Evolutionary conservation across 2,329 filamentous ascomycete species (phyloP).

Genomic region (Trichoderma hamatum): DNA sequence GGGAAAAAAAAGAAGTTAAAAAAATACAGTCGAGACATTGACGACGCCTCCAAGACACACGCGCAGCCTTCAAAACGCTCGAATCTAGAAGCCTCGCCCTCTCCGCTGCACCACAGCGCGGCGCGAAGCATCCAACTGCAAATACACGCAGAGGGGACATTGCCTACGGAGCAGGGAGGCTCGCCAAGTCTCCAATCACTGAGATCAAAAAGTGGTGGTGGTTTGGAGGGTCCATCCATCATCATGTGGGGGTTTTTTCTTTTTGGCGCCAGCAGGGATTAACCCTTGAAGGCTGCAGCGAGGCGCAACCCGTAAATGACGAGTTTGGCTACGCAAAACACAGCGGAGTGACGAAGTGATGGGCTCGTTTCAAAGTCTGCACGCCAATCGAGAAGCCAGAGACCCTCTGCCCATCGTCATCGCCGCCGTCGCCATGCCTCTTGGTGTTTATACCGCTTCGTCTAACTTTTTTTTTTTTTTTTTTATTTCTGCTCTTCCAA

Average conservation of each 20-base stretch:
- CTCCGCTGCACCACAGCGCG: neutral
- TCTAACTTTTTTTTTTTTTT: neutral
- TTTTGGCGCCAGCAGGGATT: slow-evolving; percentile 21
- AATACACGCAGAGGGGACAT: neutral
- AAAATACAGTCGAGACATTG: neutral
- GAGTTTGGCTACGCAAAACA: slow-evolving; percentile 26
- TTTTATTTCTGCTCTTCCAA: neutral
- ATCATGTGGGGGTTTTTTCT: slow-evolving; percentile 26
- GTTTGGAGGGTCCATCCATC: slow-evolving; percentile 27
- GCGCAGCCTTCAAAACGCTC: neutral
- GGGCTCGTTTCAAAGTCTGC: slow-evolving; percentile 25
- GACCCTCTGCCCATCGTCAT: neutral
- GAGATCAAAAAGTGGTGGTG: slow-evolving; percentile 13
- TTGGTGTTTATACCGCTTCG: neutral
- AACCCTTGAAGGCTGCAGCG: slow-evolving; percentile 17
- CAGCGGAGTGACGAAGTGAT: slow-evolving; percentile 24
- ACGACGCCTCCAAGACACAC: neutral
- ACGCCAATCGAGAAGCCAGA: slow-evolving; percentile 13
- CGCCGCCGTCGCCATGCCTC: neutral
- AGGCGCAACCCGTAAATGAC: slow-evolving; percentile 27
- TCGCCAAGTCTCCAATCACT: slow-evolving; percentile 15
- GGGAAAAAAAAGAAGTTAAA: neutral
- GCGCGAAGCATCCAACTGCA: neutral
- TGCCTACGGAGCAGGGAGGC: slow-evolving; percentile 4
- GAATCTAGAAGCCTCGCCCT: neutral